Evolutionary conservation across 495 filamentous ascomycete genomes (phyloP).

Genomic region (Xylaria curta): DNA sequence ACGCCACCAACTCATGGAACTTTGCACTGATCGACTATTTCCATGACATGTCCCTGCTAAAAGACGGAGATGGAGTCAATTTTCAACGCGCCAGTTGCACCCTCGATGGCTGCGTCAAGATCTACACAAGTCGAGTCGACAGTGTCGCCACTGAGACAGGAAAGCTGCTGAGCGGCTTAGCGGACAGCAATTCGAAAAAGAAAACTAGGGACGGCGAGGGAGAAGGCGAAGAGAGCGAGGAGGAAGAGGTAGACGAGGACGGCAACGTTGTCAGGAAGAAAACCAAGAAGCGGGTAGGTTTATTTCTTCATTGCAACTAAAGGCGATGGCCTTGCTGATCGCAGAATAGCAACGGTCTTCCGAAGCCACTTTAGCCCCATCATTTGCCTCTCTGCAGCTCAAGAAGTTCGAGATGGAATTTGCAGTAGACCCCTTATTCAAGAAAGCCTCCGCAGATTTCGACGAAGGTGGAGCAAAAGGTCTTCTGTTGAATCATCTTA

Average conservation of each 20-base stretch:
- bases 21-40: conserved; percentile 99
- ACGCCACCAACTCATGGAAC: conserved; percentile 98
- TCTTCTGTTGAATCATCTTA: conserved; percentile 89
- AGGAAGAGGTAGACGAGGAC: conserved; percentile 75
- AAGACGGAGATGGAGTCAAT: conserved; percentile 96
- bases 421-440: conserved; percentile 95
- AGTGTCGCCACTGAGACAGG: conserved; percentile 98
- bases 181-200: conserved; percentile 86
- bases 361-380: conserved; percentile 87
- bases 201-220: conserved; percentile 64
- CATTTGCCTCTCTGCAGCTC: conserved; percentile 85
- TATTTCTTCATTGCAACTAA: neutral
- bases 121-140: conserved; percentile 97
- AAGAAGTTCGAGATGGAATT: conserved; percentile 99
- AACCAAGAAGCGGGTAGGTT: conserved; percentile 64
- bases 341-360: conserved; percentile 70
- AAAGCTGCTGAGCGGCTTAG: conserved; percentile 91
- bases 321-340: conserved; percentile 42
- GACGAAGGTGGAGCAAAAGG: conserved; percentile 98
- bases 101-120: conserved; percentile 97
- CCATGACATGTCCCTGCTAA: conserved; percentile 96
- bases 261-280: conserved; percentile 74
- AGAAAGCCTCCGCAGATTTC: conserved; percentile 97
- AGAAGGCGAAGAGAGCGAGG: conserved; percentile 77
- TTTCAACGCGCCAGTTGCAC: conserved; percentile 99